Conservation (phyloP, 208 protist genomes). For the Spongospora subterranea region DNA sequence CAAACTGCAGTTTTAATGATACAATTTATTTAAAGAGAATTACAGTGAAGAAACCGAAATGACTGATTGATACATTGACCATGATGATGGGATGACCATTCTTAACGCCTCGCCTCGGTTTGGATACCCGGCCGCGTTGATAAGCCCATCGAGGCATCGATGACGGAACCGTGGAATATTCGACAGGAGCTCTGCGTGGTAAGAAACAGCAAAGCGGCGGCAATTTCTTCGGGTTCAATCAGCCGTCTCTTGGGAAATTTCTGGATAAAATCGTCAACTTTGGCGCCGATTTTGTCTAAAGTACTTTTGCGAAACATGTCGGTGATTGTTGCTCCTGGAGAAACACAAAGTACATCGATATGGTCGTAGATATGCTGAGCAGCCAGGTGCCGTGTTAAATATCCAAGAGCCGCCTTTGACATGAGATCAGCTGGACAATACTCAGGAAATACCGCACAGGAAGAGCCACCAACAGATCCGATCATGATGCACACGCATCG, state of each 20-base stretch:
- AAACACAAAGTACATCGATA: constrained; percentile 23
- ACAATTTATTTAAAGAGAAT: too few relatives aligned
- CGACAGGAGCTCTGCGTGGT: not conserved
- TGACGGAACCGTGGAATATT: not conserved
- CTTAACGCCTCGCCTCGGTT: not conserved
- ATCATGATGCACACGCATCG: constrained; percentile 6
- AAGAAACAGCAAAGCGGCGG: not conserved
- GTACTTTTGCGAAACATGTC: constrained; percentile 15
- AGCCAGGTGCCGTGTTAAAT: constrained; percentile 23
- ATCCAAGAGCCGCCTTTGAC: constrained; percentile 14
- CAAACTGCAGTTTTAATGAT: too few relatives aligned
- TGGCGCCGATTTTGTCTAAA: not conserved
- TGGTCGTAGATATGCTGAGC: not conserved
- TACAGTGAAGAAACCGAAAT: too few relatives aligned
- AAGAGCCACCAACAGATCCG: constrained; percentile 33
- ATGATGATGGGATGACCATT: too few relatives aligned
- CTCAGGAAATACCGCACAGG: not conserved
- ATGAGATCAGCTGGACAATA: constrained; percentile 19
- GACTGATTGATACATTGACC: too few relatives aligned
- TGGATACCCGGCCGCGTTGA: not conserved
- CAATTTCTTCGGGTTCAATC: constrained; percentile 15
- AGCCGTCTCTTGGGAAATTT: constrained; percentile 10
- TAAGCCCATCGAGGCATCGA: constrained; percentile 45
- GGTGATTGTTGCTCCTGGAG: not conserved
- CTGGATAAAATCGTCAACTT: not conserved